Evolutionary conservation across 129 eudicot genomes (phyloP).

Genomic region (Flaveria brownii): DNA sequence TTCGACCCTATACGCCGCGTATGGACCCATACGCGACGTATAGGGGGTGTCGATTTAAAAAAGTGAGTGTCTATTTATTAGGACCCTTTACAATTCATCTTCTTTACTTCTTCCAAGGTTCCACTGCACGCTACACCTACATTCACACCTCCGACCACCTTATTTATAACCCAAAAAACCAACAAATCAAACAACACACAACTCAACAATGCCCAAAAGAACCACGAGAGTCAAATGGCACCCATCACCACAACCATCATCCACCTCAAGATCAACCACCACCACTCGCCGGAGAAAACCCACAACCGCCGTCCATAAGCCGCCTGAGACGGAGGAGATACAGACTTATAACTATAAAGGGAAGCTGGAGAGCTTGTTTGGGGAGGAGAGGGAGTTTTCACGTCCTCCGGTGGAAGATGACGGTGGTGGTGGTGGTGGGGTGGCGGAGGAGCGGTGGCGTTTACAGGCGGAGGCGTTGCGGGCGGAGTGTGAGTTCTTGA

Average conservation of each 20-base stretch:
- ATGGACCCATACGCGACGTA: too few relatives aligned
- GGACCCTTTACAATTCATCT: slow-evolving; percentile 31
- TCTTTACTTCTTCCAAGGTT: slow-evolving; percentile 53
- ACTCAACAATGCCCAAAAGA: slow-evolving; percentile 38
- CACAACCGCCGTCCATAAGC: slow-evolving; percentile 6
- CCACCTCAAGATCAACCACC: slow-evolving; percentile 30
- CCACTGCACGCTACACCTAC: slow-evolving; percentile 42
- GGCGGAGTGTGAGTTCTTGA: slow-evolving; percentile 80
- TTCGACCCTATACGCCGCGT: too few relatives aligned
- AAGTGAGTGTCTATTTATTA: too few relatives aligned
- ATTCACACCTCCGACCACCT: slow-evolving; percentile 22
- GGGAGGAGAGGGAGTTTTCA: slow-evolving; percentile 53
- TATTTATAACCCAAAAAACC: slow-evolving; percentile 20
- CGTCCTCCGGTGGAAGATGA: slow-evolving; percentile 37
- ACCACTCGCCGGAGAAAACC: slow-evolving; percentile 58
- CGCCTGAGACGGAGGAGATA: background rate
- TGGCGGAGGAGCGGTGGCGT: slow-evolving; percentile 74
- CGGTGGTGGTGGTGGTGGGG: slow-evolving; percentile 34
- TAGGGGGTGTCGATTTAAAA: too few relatives aligned
- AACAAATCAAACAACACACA: slow-evolving; percentile 12
- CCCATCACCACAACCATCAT: slow-evolving; percentile 69
- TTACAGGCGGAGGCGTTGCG: slow-evolving; percentile 85
- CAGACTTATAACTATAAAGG: slow-evolving; percentile 39
- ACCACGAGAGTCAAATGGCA: slow-evolving; percentile 54
- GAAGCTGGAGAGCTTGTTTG: slow-evolving; percentile 57